Base-by-base conservation (phyloP, 169 alveolate genomes). In the Cryptosporidium parvum region DNA sequence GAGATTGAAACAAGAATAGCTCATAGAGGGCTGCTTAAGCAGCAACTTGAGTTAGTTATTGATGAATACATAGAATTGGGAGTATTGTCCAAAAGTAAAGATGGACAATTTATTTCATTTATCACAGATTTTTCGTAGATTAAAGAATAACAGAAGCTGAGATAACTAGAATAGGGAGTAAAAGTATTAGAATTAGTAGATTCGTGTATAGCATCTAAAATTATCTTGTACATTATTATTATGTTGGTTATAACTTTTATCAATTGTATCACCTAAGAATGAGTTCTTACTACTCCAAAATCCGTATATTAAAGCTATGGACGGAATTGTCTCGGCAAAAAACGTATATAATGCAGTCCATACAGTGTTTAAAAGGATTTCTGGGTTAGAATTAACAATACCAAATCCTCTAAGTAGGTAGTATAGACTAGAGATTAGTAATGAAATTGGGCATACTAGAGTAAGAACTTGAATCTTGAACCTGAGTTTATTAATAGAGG, bases 41-140 rank as follows among this genome's bases (percentile, higher is more conserved):
- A 80, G 0, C 89, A 80, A 42, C 42, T 80, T 9, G 89, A 80
- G 59, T 75, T 80, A 14, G 94, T 94, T 44, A 91, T 94, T 29
- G 95, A 91, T 67, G 94, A 92, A 53, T 94, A 94, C 68, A 91
- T 93, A 35, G 94, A 93, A 58, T 69, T 94, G 71, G 95, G 96
- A 23, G 96, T 94, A 18, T 72, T 94, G 26, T 62, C 92, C 33
- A 87, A 92, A n/a, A 91, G 85, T 69, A 86, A 72, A 53, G 89
- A 91, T 75, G 70, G 93, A 31, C 92, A 93, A 31, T 80, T 37
- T 29, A 80, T 80, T 18, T 59, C 89, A 3, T 80, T 80, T 80
- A 48, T 80, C 39, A 80, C 89, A 7, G 67, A 80, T 37, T 59
- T 65, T 65, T 39, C 72, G 29, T 80, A 45, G 45, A 53, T 18